Conservation (phyloP, 2,329 filamentous ascomycete genomes). For the Colletotrichum lupini region DNA sequence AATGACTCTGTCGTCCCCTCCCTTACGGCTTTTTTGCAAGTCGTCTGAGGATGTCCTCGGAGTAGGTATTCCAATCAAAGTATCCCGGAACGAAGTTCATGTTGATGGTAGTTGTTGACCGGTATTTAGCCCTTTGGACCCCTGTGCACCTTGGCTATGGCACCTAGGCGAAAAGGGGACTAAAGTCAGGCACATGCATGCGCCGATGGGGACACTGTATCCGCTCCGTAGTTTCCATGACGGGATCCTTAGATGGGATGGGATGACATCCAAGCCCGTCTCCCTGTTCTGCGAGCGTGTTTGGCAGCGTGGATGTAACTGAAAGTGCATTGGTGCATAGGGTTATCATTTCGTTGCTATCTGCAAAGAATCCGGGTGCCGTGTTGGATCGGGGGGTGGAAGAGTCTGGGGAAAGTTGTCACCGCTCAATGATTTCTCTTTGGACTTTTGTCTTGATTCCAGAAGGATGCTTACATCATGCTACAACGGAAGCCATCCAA, state of each 20-base stretch:
- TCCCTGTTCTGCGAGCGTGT: not conserved
- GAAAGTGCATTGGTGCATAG: not conserved
- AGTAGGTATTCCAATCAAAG: no score
- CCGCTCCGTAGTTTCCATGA: not conserved
- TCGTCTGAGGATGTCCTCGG: no score
- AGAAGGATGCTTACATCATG: no score
- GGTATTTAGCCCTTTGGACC: no score
- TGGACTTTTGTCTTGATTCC: not conserved
- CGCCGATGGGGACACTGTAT: slow-evolving; percentile 22
- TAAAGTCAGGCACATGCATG: slow-evolving; percentile 34
- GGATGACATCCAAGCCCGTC: not conserved
- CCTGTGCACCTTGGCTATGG: not conserved
- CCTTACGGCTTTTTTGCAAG: no score
- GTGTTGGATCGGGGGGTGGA: not conserved
- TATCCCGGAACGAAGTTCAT: no score
- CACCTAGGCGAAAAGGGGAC: not conserved
- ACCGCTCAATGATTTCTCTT: not conserved
- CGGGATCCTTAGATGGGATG: not conserved
- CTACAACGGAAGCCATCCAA: no score
- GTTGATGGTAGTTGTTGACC: no score
- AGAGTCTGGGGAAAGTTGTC: not conserved
- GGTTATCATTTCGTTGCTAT: not conserved
- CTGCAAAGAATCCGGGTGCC: not conserved
- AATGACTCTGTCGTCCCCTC: no score
- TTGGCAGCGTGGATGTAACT: not conserved